phyloP scores from a whole-genome alignment of 2,329 filamentous ascomycete species.

The Colletotrichum salicis region DNA sequence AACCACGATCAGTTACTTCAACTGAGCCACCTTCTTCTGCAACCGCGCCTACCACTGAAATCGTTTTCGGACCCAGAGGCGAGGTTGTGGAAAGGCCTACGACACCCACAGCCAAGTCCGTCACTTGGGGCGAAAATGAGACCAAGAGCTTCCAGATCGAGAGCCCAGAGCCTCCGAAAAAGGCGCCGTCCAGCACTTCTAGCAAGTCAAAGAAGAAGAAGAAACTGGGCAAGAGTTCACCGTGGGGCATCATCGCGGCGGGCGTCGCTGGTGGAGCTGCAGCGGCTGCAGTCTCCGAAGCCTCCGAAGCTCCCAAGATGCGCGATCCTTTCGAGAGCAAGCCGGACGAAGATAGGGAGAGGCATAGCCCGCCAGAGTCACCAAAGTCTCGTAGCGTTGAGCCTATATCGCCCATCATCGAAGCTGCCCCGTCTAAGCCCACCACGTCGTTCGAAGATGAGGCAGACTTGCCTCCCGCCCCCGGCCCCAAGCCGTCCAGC shows the following conservation, averaged over 20 bases:
- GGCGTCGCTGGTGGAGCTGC: conserved; percentile 57
- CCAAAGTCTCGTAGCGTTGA: conserved; percentile 38
- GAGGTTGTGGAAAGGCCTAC: conserved; percentile 56
- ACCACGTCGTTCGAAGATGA: conserved; percentile 49
- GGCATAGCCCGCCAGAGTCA: conserved; percentile 27
- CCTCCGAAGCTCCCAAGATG: conserved; percentile 42
- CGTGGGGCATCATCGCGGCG: conserved; percentile 65
- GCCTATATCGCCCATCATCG: not conserved
- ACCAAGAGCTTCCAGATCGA: conserved; percentile 72
- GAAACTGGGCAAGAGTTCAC: conserved; percentile 52
- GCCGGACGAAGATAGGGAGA: conserved; percentile 32
- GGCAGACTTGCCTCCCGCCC: conserved; percentile 58
- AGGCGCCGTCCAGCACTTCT: conserved; percentile 42
- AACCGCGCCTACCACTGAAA: conserved; percentile 44
- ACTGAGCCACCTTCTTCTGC: conserved; percentile 36
- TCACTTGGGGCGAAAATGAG: conserved; percentile 73
- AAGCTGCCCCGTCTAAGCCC: not conserved
- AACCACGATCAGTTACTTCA: not conserved
- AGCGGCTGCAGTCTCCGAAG: conserved; percentile 45
- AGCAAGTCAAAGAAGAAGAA: conserved; percentile 41
- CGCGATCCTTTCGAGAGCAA: conserved; percentile 33
- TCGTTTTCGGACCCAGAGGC: conserved; percentile 52
- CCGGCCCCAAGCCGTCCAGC: conserved; percentile 67
- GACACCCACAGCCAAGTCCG: conserved; percentile 63
- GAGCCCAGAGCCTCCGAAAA: conserved; percentile 60